Percentiles rank a stretch among this genome's conserved stretches.
Conservation (phyloP, 2,329 filamentous ascomycete genomes). For the Sporothrix euskadiensis region DNA sequence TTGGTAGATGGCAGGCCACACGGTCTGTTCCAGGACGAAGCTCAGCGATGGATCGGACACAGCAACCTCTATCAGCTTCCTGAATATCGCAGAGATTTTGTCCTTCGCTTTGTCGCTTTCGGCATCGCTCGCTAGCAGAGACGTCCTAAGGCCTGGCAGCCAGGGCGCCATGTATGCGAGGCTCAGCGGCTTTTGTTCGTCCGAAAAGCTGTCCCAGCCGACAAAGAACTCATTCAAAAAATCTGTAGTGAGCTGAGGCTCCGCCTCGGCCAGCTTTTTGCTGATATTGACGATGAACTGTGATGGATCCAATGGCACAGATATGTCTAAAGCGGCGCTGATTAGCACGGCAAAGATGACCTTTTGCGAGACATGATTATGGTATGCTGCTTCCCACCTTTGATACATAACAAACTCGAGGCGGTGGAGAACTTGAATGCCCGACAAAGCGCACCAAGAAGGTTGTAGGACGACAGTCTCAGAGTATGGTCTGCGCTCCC, state of each 20-base stretch:
- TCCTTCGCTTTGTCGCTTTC: slow-evolving; percentile 68
- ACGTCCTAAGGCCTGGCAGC: slow-evolving; percentile 62
- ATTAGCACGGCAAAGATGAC: slow-evolving; percentile 5
- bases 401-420: slow-evolving; percentile 61
- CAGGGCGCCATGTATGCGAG: slow-evolving; percentile 71
- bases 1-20: slow-evolving; percentile 64
- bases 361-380: background rate
- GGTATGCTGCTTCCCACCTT: slow-evolving; percentile 47
- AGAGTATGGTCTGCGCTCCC: slow-evolving; percentile 62
- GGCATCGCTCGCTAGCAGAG: slow-evolving; percentile 57
- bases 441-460: slow-evolving; percentile 65
- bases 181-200: slow-evolving; percentile 66
- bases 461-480: slow-evolving; percentile 65
- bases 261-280: slow-evolving; percentile 60
- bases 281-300: slow-evolving; percentile 67
- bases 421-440: slow-evolving; percentile 67
- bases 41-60: slow-evolving; percentile 60
- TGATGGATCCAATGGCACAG: slow-evolving; percentile 63
- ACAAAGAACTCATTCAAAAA: slow-evolving; percentile 74
- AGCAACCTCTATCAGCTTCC: slow-evolving; percentile 66
- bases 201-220: slow-evolving; percentile 68
- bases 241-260: slow-evolving; percentile 67
- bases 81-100: slow-evolving; percentile 62
- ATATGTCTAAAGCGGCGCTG: slow-evolving; percentile 52
- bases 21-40: slow-evolving; percentile 63